phyloP scores from a whole-genome alignment of 805 yeast species.

The Nakazawaea siamensis region DNA sequence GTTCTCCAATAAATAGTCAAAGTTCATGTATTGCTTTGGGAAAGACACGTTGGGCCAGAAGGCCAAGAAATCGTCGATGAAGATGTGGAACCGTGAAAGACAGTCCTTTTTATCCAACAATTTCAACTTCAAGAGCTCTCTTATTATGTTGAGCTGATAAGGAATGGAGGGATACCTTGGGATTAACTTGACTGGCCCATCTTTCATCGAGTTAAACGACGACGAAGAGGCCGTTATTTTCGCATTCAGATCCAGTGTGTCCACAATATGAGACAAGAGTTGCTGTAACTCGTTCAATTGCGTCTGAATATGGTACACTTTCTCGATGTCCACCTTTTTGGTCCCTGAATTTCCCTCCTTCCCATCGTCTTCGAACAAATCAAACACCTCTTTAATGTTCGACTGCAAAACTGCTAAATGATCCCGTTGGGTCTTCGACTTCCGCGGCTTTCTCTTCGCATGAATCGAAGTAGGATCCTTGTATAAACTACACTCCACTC shows the following conservation, averaged over 20 bases:
- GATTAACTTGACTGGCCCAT: conserved; percentile 22
- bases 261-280: conserved; percentile 20
- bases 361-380: not conserved
- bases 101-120: conserved; percentile 28
- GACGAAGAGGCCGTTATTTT: conserved; percentile 16
- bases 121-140: conserved; percentile 28
- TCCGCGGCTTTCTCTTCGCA: conserved; percentile 28
- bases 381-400: conserved; percentile 17
- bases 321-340: conserved; percentile 5
- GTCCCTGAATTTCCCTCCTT: not conserved
- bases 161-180: conserved; percentile 29
- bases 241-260: conserved; percentile 4
- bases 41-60: conserved; percentile 43
- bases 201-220: conserved; percentile 27
- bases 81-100: conserved; percentile 24
- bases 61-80: conserved; percentile 29
- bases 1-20: conserved; percentile 30
- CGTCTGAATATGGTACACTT: conserved; percentile 10
- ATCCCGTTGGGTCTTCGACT: conserved; percentile 16
- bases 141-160: conserved; percentile 25
- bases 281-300: conserved; percentile 25
- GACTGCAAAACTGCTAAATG: conserved; percentile 19
- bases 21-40: conserved; percentile 24
- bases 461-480: conserved; percentile 39
- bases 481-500: conserved; percentile 39